These are phyloP conservation scores for Rosa lucieae DNA, from an alignment of 306 rosid genomes.

Conservation along the genomic window DNA sequence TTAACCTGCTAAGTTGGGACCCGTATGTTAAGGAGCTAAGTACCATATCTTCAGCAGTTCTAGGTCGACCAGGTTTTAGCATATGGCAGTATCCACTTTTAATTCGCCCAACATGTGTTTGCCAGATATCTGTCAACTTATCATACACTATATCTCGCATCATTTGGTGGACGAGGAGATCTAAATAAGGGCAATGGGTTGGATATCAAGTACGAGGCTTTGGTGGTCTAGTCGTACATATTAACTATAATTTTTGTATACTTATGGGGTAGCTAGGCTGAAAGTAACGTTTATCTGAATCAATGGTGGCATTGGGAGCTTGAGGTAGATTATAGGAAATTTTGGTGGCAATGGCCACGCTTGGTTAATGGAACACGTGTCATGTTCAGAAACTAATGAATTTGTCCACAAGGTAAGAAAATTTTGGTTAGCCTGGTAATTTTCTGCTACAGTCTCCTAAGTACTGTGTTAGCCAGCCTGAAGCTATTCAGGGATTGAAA, in stretches of 20 bases:
- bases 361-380: background rate
- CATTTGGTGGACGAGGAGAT: background rate
- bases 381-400: background rate
- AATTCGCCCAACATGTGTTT: background rate
- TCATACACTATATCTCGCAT: background rate
- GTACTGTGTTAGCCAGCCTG: background rate
- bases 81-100: background rate
- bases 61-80: background rate
- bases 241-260: background rate
- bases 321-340: background rate
- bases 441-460: background rate
- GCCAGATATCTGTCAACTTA: background rate
- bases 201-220: background rate
- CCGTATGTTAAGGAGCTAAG: too few relatives aligned
- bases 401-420: background rate
- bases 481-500: background rate
- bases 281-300: background rate
- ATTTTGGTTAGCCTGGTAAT: background rate
- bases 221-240: background rate
- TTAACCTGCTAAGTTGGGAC: background rate
- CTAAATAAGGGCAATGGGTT: background rate
- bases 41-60: background rate
- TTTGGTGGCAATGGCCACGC: background rate
- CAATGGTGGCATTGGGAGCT: background rate
- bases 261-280: background rate